Percentiles rank a stretch among this genome's conserved stretches.
Evolutionary conservation across 2,329 filamentous ascomycete species (phyloP).

Genomic region (Colletotrichum agaves): DNA sequence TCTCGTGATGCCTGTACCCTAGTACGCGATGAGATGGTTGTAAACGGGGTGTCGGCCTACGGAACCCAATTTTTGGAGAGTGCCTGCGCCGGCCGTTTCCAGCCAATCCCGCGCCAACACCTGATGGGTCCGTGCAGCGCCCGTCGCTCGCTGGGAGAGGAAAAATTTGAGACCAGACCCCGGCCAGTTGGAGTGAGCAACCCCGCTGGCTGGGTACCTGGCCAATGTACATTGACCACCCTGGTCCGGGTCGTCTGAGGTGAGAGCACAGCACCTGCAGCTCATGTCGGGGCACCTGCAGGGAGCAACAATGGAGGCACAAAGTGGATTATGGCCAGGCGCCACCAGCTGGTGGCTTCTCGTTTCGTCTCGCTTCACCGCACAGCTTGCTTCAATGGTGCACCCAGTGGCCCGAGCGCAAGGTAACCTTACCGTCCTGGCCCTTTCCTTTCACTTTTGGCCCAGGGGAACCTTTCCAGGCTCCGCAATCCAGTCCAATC

Average conservation of each 20-base stretch:
- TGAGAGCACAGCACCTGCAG: constrained; percentile 15
- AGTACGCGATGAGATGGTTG: neutral
- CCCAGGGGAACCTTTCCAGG: constrained; percentile 29
- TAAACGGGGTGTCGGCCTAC: constrained; percentile 18
- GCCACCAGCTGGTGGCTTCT: constrained; percentile 7
- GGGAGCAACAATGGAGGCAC: neutral
- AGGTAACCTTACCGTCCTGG: constrained; percentile 31
- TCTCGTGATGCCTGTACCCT: constrained; percentile 13
- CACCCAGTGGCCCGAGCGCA: constrained; percentile 29
- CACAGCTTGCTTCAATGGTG: constrained; percentile 26
- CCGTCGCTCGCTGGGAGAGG: constrained; percentile 9
- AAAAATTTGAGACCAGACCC: constrained; percentile 7
- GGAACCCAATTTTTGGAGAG: constrained; percentile 31
- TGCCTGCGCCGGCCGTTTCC: constrained; percentile 29
- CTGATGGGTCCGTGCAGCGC: constrained; percentile 25
- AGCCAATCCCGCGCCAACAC: constrained; percentile 30
- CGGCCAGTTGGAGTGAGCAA: constrained; percentile 11
- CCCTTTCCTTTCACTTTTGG: constrained; percentile 34
- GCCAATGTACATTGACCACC: constrained; percentile 1
- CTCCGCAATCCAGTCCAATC: constrained; percentile 35
- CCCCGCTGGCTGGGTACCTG: constrained; percentile 10
- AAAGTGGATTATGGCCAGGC: neutral
- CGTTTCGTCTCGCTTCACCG: constrained; percentile 8
- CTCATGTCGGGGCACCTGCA: constrained; percentile 17
- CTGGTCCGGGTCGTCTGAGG: constrained; percentile 21